Base-by-base conservation (phyloP, 306 rosid genomes). In the Heteromeles arbutifolia region DNA sequence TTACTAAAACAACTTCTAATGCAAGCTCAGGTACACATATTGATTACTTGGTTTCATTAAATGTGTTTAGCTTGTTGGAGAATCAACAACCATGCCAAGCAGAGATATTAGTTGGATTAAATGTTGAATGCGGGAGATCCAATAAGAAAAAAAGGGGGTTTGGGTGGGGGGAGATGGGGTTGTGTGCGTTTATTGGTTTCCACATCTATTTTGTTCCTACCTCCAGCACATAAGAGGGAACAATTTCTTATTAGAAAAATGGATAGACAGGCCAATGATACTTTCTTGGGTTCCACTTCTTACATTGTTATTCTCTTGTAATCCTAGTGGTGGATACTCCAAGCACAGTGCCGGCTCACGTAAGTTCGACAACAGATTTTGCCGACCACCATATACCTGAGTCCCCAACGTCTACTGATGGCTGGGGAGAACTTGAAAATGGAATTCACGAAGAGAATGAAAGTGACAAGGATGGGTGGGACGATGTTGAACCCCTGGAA, bases 391-490 rank as follows among this genome's bases (percentile, higher is more conserved):
- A 86, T 69, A 84, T 54, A 52, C 89, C 96, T n/a, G 76, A 81
- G 24, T 96, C 99, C 11, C 99, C 99, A 29, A 88, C 98, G 15
- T 96, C 98, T 52, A 92, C 96, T 15, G 99, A 96, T 79, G 98
- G 99, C 48, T 96, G 99, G 98, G 99, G 99, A 65, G 98, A 96
- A 66, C 85, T 92, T 72, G 99, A 96, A 79, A 96, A 92, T 84
- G 98, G 91, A 83, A 78, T 90, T 13, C 69, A 78, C 7, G 93
- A 89, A 43, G 96, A 81, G 74, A 80, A 65, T 74, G 99, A 82
- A 74, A 85, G 50, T 82, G 97, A 96, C 65, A 96, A 88, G 85
- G 98, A 89, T 82, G 99, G 97, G 50, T 92, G 98, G 98, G 99
- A 90, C 79, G 97, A 92, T 82, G 81, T 96, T 67, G 97, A 90